These are phyloP conservation scores for Tolypocladium ovalisporum DNA, from an alignment of 2,329 filamentous ascomycete species.

Conservation along the genomic window DNA sequence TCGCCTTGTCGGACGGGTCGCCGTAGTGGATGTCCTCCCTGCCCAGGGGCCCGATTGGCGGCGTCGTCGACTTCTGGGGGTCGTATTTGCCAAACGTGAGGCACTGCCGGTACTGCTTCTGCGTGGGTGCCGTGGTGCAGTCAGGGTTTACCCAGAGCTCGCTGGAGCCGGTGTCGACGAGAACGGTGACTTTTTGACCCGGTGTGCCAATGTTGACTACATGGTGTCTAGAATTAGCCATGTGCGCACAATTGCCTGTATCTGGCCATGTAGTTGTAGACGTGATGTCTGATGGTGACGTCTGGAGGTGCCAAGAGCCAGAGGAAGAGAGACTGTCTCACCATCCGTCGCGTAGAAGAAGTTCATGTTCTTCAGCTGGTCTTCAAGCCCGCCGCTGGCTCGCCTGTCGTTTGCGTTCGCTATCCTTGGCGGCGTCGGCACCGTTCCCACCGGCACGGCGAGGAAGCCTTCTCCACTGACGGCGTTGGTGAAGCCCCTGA, in stretches of 20 bases:
- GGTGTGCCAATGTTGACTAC: constrained; percentile 32
- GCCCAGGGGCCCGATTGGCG: constrained; percentile 24
- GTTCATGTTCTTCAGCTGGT: constrained; percentile 22
- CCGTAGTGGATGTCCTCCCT: constrained; percentile 27
- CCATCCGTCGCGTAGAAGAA: constrained; percentile 28
- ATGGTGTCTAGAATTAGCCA: neutral
- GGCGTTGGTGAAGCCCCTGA: constrained; percentile 15
- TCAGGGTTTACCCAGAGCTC: constrained; percentile 45
- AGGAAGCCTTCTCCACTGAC: constrained; percentile 24
- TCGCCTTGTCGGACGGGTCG: constrained; percentile 22
- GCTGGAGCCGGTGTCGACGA: constrained; percentile 41
- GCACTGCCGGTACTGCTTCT: constrained; percentile 25
- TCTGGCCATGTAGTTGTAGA: neutral
- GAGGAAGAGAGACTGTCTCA: constrained; percentile 9
- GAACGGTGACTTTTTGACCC: constrained; percentile 31
- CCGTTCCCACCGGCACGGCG: constrained; percentile 22
- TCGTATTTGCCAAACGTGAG: constrained; percentile 31
- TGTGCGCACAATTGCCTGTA: neutral
- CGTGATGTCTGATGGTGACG: neutral
- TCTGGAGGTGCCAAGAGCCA: neutral
- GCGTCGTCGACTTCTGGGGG: constrained; percentile 26
- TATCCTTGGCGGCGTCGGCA: constrained; percentile 12
- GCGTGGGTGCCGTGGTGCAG: constrained; percentile 27
- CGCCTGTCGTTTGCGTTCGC: constrained; percentile 8
- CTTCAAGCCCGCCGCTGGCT: constrained; percentile 16